phyloP scores from a whole-genome alignment of 345 rosid species.

The Xanthoceras sorbifolium region DNA sequence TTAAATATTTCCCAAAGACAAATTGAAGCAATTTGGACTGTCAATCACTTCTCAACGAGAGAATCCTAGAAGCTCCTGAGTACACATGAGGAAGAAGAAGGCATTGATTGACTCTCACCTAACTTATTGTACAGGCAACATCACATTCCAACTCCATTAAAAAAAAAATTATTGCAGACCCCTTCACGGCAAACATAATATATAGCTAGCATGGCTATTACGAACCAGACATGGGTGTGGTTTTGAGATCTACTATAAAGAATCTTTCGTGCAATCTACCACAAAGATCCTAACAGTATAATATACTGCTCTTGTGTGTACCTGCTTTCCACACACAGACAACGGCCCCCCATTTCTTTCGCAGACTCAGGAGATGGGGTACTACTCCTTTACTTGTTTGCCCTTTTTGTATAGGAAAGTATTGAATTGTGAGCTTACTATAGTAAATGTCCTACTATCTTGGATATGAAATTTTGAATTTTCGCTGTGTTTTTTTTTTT shows the following conservation, averaged over 20 bases:
- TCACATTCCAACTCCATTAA: not conserved
- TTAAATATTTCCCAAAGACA: slow-evolving; percentile 15
- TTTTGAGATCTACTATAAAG: not conserved
- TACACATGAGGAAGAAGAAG: slow-evolving; percentile 15
- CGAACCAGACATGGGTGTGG: not conserved
- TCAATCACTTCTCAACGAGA: slow-evolving; percentile 16
- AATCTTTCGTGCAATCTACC: not conserved
- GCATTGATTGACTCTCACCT: slow-evolving; percentile 23
- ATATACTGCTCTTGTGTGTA: slow-evolving; percentile 1
- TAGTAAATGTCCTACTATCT: slow-evolving; percentile 21
- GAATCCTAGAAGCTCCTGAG: slow-evolving; percentile 9
- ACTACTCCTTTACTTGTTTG: slow-evolving; percentile 15
- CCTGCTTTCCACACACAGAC: slow-evolving; percentile 4
- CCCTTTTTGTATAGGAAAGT: slow-evolving; percentile 21
- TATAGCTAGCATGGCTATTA: not conserved
- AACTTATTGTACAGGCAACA: slow-evolving; percentile 13
- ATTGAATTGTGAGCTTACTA: slow-evolving; percentile 28
- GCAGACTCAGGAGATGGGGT: not conserved
- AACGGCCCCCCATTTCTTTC: not conserved
- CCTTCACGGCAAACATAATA: not conserved
- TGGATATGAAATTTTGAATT: slow-evolving; percentile 20
- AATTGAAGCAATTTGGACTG: slow-evolving; percentile 13
- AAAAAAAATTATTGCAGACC: not conserved
- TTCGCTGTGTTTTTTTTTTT: not conserved
- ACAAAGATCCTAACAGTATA: slow-evolving; percentile 18